Conservation (phyloP, 2,329 filamentous ascomycete species). For the Hypoxylon sp. region DNA sequence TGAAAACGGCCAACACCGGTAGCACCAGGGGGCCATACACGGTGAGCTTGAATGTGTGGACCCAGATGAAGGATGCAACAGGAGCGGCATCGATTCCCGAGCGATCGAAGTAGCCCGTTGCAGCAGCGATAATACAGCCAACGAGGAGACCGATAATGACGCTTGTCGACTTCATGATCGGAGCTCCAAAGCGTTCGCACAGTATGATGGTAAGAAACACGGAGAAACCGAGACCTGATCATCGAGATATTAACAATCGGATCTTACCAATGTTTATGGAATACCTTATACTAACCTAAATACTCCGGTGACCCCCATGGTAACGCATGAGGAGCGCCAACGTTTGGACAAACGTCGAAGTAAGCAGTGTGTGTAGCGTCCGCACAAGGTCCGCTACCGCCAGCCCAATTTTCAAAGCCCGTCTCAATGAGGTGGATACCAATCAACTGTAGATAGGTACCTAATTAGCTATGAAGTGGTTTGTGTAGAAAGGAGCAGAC, state of each 20-base stretch:
- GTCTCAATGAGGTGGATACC: slow-evolving; percentile 79
- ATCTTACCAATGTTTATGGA: neutral
- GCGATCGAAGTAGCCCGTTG: slow-evolving; percentile 83
- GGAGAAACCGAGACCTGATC: slow-evolving; percentile 75
- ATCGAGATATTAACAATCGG: neutral
- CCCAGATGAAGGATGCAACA: slow-evolving; percentile 82
- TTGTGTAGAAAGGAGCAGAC: neutral
- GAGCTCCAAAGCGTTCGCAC: slow-evolving; percentile 84
- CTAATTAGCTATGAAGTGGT: slow-evolving; percentile 49
- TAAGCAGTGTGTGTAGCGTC: slow-evolving; percentile 65
- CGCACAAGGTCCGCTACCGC: slow-evolving; percentile 75
- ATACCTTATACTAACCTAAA: slow-evolving; percentile 64
- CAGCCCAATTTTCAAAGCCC: slow-evolving; percentile 84
- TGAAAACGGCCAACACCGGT: slow-evolving; percentile 77
- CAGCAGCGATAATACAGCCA: slow-evolving; percentile 84
- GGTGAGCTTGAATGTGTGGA: slow-evolving; percentile 79
- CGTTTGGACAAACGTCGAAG: slow-evolving; percentile 76
- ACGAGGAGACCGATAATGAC: slow-evolving; percentile 81
- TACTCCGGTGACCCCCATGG: slow-evolving; percentile 86
- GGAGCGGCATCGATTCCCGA: slow-evolving; percentile 80
- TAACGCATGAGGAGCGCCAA: slow-evolving; percentile 77
- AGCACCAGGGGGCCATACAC: slow-evolving; percentile 82
- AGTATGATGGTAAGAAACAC: slow-evolving; percentile 85
- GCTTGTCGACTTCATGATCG: slow-evolving; percentile 86
- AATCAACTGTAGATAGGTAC: slow-evolving; percentile 66